Base-by-base conservation (phyloP, 352 stramenopile species). In the Pythium phragmitis region DNA sequence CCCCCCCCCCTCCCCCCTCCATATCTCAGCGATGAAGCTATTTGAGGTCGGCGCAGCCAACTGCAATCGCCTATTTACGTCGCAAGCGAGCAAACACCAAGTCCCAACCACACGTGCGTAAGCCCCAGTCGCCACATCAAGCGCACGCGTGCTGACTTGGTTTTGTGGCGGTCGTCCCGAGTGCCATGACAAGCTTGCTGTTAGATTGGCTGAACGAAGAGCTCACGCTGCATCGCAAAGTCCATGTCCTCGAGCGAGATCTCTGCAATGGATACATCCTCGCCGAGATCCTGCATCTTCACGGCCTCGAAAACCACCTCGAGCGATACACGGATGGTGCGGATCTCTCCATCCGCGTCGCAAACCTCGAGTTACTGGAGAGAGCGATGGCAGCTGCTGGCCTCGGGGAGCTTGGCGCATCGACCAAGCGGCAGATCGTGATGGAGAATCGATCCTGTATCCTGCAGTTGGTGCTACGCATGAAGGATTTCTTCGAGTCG, bases 131-230 rank as follows among this genome's bases (percentile, higher is more conserved):
- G 26, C 49, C 7, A 42, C 49, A 42, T 23, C 49, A n/a, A 28
- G 28, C 8, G 21, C 4, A 30, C 46, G n/a, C 21, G 46, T 26
- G 17, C 1, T 46, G 5, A 14, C 19, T 39, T 42, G 30, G 9
- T 41, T 33, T 45, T 62, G 13, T 48, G 28, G 21, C 41, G 11
- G 43, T 41, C 45, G 1, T 13, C 34, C 13, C 19, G 3, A 46
- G 37, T 19, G n/a, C 60, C 13, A 92, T 92, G 83, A 85, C 76
- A 26, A 70, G 76, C 16, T 69, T 91, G 19, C 33, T 88, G 49
- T 65, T 89, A 21, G 66, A 70, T n/a, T 92, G 84, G 81, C 52
- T 92, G 21, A 89, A 89, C 49, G 71, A 88, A 3, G 75, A 90
- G 58, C 71, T 91, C 12, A 58, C 72, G 45, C 61, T 90, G 39